Evolutionary conservation across 176 grass and related monocot species (phyloP), one percentile per base, ranked within the genome.

Genomic region (Guadua angustifolia): DNA sequence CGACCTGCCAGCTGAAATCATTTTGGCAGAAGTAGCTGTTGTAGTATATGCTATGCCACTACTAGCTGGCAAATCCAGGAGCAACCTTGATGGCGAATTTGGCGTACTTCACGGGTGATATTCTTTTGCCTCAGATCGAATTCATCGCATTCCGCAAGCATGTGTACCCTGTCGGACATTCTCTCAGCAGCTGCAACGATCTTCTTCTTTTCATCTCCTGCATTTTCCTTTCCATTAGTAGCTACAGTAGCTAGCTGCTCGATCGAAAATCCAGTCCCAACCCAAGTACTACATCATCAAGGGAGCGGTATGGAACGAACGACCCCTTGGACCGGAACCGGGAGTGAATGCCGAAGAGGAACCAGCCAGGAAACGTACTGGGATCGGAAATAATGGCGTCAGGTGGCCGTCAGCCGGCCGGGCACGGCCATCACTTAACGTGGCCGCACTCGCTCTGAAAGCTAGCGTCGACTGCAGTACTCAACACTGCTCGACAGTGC

Each of bases 301-400:
- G 10, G 56, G 3, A 58, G 56, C 18, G 3, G 18, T 8, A 21
- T 66, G 25, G 36, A 35, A 35, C 5, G 62, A 19, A 52, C 24
- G 15, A 51, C 71, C 25, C 1, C 17, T 57, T 0, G 55, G 75
- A 62, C 40, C 56, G 14, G 75, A 75, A 51, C 44, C 10, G 44
- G 44, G 1, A 60, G 24, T 77, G 56, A 62, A 58, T 57, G 52
- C 50, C 5, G 72, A 5, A 26, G 45, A 35, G 21, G 56, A 62
- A 9, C 13, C 40, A 51, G 2, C 16, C 5, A 6, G 70, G 2
- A 56, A 21, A 1, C 3, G 49, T 7, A 12, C 71, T 43, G 53
- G 49, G 74, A 22, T 77, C 74, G 43, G 39, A 29, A 77, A 45
- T 61, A 78, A 46, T 45, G 39, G 40, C 46, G 43, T 45, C 10